Conservation (phyloP, 192 early-diverging fungal species). For the Rhizophagus clarus region DNA sequence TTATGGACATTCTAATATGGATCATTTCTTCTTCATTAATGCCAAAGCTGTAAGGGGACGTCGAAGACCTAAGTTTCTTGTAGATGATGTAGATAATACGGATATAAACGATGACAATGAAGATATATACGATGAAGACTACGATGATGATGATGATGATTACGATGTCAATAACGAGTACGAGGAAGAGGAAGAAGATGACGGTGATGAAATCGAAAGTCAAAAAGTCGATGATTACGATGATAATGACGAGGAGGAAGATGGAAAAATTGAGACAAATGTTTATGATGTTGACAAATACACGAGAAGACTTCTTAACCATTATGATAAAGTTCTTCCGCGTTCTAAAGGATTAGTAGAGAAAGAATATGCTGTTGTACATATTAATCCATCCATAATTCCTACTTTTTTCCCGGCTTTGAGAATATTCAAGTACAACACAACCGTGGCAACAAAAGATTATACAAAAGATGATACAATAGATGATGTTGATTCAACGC, state of each 20-base stretch:
- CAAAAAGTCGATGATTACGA: conserved; percentile 39
- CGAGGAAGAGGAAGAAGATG: conserved; percentile 33
- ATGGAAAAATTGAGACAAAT: not conserved
- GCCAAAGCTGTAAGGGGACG: not conserved
- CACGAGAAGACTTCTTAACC: conserved; percentile 34
- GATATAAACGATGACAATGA: conserved; percentile 12
- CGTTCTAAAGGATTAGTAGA: not conserved
- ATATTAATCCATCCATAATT: conserved; percentile 60
- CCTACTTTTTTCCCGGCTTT: conserved; percentile 57
- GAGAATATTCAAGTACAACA: conserved; percentile 54
- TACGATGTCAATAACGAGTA: not conserved
- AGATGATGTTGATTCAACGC: not conserved
- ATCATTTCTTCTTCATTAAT: conserved; percentile 65
- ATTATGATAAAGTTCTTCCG: conserved; percentile 36
- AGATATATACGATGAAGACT: not conserved
- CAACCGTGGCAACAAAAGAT: not conserved
- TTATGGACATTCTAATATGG: conserved; percentile 77
- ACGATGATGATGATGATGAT: conserved; percentile 9
- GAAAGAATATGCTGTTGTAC: conserved; percentile 35
- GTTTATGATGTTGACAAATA: conserved; percentile 23
- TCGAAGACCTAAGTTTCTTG: not conserved
- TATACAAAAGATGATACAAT: not conserved
- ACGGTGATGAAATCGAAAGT: conserved; percentile 17
- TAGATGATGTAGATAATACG: not conserved
- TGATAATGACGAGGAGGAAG: not conserved